phyloP scores from a whole-genome alignment of 2,329 filamentous ascomycete species.

The Ceratocystis alfenasii region DNA sequence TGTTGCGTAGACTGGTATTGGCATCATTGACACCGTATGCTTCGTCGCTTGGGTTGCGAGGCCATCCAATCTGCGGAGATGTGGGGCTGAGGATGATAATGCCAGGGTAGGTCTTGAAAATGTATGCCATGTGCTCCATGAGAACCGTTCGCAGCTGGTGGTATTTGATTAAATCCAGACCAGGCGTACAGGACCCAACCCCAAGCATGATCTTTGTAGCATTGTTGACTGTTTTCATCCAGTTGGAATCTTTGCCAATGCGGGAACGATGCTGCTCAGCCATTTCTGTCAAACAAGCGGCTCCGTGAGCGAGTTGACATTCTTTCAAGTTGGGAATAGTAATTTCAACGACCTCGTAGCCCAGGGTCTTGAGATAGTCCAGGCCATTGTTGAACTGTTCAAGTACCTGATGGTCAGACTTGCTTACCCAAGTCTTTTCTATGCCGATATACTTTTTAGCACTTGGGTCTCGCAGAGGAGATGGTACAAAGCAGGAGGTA shows the following conservation, averaged over 20 bases:
- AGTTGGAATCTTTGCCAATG: conserved; percentile 35
- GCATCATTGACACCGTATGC: conserved; percentile 64
- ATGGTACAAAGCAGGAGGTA: conserved; percentile 52
- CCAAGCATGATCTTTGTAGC: conserved; percentile 59
- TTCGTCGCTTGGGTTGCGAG: conserved; percentile 45
- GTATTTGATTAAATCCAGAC: conserved; percentile 58
- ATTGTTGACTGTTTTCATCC: conserved; percentile 46
- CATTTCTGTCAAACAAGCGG: conserved; percentile 65
- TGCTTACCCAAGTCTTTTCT: conserved; percentile 40
- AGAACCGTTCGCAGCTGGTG: conserved; percentile 62
- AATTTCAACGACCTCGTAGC: conserved; percentile 46
- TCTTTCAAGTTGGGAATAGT: conserved; percentile 54
- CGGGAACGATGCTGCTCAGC: conserved; percentile 37
- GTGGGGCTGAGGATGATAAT: conserved; percentile 71
- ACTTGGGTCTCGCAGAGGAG: conserved; percentile 34
- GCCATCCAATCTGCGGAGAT: conserved; percentile 63
- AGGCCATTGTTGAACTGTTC: conserved; percentile 51
- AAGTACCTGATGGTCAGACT: conserved; percentile 49
- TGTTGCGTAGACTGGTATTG: conserved; percentile 60
- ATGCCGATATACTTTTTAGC: conserved; percentile 58
- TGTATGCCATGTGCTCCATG: conserved; percentile 63
- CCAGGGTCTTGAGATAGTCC: conserved; percentile 41
- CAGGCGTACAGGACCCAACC: conserved; percentile 51
- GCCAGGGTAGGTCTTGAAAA: conserved; percentile 60
- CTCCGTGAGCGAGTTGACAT: conserved; percentile 63